Evolutionary conservation across 2,329 filamentous ascomycete genomes (phyloP).

Genomic region (Penicillium sp.): DNA sequence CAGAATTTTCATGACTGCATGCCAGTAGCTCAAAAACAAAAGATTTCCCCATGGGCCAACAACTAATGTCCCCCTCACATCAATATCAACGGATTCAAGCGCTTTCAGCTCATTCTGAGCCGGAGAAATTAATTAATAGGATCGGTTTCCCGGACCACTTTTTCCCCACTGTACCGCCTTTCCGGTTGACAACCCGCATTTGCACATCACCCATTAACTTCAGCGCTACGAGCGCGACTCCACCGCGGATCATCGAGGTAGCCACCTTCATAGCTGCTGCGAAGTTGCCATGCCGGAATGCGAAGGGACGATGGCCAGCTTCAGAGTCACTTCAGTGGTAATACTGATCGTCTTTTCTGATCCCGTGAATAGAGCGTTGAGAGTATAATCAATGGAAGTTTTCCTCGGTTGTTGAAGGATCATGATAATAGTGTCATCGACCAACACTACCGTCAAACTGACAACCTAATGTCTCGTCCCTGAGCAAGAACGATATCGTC

Average conservation of each 20-base stretch:
- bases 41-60: constrained; percentile 90
- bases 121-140: constrained; percentile 64
- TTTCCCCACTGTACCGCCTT: constrained; percentile 59
- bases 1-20: too few relatives aligned
- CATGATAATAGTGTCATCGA: constrained; percentile 67
- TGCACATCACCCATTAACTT: constrained; percentile 64
- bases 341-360: constrained; percentile 73
- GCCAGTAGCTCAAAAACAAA: constrained; percentile 55
- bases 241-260: constrained; percentile 64
- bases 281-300: constrained; percentile 67
- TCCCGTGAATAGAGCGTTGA: constrained; percentile 70
- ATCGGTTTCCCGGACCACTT: constrained; percentile 47
- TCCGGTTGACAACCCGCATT: constrained; percentile 69
- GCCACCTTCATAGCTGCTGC: constrained; percentile 65
- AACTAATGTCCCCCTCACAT: constrained; percentile 86
- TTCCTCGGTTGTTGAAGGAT: constrained; percentile 66
- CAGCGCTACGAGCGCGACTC: constrained; percentile 67
- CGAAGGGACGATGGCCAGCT: constrained; percentile 66
- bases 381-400: constrained; percentile 71
- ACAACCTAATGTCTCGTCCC: constrained; percentile 74
- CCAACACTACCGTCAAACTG: constrained; percentile 70
- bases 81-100: constrained; percentile 76
- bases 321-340: constrained; percentile 71
- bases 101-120: constrained; percentile 76
- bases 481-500: not conserved